These are phyloP conservation scores for Paramecium caudatum DNA, from an alignment of 73 alveolate genomes.

Conservation along the genomic window DNA sequence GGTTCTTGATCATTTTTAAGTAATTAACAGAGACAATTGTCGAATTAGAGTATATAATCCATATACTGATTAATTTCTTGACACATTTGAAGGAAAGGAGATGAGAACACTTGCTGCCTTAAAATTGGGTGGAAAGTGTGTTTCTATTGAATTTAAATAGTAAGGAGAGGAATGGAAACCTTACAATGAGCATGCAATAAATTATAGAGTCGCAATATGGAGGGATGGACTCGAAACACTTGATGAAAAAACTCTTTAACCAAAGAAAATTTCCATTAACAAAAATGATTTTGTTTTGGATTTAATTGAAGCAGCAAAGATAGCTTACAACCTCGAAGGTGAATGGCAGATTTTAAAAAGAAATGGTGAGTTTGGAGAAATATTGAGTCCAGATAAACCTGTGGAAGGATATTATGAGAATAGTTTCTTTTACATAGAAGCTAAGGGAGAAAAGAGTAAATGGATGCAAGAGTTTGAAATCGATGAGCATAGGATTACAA, in stretches of 20 bases:
- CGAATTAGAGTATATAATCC: slow-evolving; percentile 72
- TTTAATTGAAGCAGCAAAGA: slow-evolving; percentile 42
- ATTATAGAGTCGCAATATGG: slow-evolving; percentile 54
- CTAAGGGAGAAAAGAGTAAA: slow-evolving; percentile 20
- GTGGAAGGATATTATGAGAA: slow-evolving; percentile 33
- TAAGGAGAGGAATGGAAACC: slow-evolving; percentile 63
- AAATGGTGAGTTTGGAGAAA: slow-evolving; percentile 62
- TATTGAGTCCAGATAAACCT: background rate
- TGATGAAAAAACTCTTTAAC: slow-evolving; percentile 58
- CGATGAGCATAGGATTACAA: slow-evolving; percentile 66
- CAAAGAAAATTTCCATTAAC: background rate
- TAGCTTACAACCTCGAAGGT: slow-evolving; percentile 5
- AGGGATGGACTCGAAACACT: slow-evolving; percentile 36
- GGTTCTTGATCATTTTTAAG: slow-evolving; percentile 39
- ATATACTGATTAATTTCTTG: slow-evolving; percentile 66
- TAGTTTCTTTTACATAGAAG: slow-evolving; percentile 9
- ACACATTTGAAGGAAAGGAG: slow-evolving; percentile 68
- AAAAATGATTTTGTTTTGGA: slow-evolving; percentile 60
- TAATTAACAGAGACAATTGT: slow-evolving; percentile 61
- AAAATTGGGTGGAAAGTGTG: background rate
- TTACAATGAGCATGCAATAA: slow-evolving; percentile 48
- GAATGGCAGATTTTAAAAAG: slow-evolving; percentile 52
- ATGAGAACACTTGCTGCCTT: slow-evolving; percentile 52
- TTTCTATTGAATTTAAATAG: slow-evolving; percentile 35
- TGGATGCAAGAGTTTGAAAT: slow-evolving; percentile 71